A percentile compares a stretch with the other conserved stretches of the same genome.
phyloP scores from a whole-genome alignment of 345 rosid genomes.

The Linum lewisii region DNA sequence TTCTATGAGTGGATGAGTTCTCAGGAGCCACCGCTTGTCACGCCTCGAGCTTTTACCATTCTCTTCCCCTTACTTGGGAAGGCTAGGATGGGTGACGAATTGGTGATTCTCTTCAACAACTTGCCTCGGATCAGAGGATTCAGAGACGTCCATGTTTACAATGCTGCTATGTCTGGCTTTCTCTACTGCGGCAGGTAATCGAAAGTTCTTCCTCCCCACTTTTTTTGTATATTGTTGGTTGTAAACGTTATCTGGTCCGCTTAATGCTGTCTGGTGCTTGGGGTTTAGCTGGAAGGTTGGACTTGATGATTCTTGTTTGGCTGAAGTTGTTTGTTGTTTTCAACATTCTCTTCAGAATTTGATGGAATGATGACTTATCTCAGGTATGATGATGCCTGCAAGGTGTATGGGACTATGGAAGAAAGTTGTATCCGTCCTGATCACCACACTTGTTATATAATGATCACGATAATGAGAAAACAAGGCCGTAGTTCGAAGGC shows the following conservation, averaged over 20 bases:
- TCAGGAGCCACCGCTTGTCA: slow-evolving; percentile 59
- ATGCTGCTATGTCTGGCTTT: slow-evolving; percentile 70
- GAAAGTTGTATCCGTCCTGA: slow-evolving; percentile 46
- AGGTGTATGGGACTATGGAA: slow-evolving; percentile 63
- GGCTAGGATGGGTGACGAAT: slow-evolving; percentile 41
- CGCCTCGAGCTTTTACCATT: slow-evolving; percentile 57
- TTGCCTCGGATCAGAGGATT: slow-evolving; percentile 51
- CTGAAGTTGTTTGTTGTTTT: too few species aligned
- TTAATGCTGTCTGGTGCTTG: neutral
- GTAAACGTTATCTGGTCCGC: too few species aligned
- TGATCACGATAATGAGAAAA: slow-evolving; percentile 71
- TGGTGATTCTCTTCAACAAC: slow-evolving; percentile 47
- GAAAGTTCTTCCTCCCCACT: neutral
- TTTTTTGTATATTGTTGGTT: neutral
- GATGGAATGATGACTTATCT: slow-evolving; percentile 1
- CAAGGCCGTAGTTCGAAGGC: slow-evolving; percentile 61
- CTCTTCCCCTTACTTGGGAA: slow-evolving; percentile 59
- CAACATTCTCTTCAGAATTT: too few species aligned
- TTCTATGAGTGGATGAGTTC: slow-evolving; percentile 83
- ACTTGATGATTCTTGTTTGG: neutral
- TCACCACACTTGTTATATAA: slow-evolving; percentile 61
- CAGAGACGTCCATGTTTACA: slow-evolving; percentile 59
- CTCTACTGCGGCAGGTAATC: slow-evolving; percentile 49
- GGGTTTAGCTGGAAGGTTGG: neutral
- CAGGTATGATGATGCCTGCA: slow-evolving; percentile 70